Evolutionary conservation across 1,284 basidiomycete genomes (phyloP).

Genomic region (Sporisorium reilianum): DNA sequence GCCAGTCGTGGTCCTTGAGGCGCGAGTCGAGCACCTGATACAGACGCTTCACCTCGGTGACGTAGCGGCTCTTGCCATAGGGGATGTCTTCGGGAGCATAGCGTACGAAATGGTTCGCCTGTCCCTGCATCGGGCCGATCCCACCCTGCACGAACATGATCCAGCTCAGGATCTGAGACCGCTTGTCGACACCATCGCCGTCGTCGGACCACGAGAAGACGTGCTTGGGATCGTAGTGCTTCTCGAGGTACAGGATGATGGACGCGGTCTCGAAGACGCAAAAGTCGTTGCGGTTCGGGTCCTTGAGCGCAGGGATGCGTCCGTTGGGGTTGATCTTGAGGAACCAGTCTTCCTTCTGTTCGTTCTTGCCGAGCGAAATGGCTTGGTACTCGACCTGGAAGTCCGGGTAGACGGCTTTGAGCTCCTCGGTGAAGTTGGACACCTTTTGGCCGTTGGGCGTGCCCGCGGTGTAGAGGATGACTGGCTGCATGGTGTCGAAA

Average conservation of each 20-base stretch:
- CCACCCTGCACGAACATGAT: constrained; percentile 55
- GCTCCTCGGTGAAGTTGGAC: constrained; percentile 56
- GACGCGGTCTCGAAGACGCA: constrained; percentile 54
- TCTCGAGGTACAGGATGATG: constrained; percentile 60
- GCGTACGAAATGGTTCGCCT: constrained; percentile 53
- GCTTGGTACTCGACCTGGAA: constrained; percentile 42
- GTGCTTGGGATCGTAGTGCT: constrained; percentile 59
- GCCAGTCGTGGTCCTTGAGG: constrained; percentile 52
- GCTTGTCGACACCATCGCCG: constrained; percentile 39
- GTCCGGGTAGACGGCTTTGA: constrained; percentile 48
- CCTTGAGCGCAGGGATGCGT: constrained; percentile 57
- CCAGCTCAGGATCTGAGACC: constrained; percentile 41
- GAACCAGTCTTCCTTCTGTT: constrained; percentile 60
- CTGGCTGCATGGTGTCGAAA: constrained; percentile 39
- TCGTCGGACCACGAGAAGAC: constrained; percentile 48
- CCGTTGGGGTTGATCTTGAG: constrained; percentile 64
- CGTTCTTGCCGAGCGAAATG: constrained; percentile 42
- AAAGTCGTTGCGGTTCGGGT: constrained; percentile 48
- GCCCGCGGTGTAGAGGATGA: constrained; percentile 53
- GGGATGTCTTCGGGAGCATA: constrained; percentile 56
- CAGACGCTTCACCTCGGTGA: constrained; percentile 49
- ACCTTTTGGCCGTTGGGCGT: constrained; percentile 54
- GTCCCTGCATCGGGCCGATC: constrained; percentile 55
- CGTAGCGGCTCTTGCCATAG: constrained; percentile 52
- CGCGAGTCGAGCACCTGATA: constrained; percentile 52